These are phyloP conservation scores for Auriculariales sp. DNA, from an alignment of 768 basidiomycete species.

Conservation along the genomic window DNA sequence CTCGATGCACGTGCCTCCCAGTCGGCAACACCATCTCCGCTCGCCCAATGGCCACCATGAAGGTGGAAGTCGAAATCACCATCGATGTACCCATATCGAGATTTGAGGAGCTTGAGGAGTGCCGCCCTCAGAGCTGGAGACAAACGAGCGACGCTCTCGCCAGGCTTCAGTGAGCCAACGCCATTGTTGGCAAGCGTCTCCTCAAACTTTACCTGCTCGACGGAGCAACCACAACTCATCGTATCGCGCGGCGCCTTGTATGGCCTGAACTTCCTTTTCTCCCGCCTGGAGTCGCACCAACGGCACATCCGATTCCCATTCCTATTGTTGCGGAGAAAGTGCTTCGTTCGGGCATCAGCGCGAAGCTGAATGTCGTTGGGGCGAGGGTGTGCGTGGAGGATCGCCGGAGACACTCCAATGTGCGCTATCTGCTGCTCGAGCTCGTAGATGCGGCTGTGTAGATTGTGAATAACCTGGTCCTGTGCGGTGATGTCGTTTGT, in stretches of 20 bases:
- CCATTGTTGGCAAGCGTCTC: conserved; percentile 66
- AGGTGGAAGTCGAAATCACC: conserved; percentile 74
- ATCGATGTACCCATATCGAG: conserved; percentile 66
- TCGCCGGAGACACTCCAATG: too few relatives aligned
- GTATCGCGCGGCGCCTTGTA: conserved; percentile 64
- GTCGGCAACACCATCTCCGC: conserved; percentile 40
- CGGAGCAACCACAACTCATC: conserved; percentile 78
- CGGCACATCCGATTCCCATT: conserved; percentile 82
- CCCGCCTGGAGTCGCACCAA: conserved; percentile 81
- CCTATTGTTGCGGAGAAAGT: conserved; percentile 70
- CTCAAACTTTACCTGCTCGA: conserved; percentile 75
- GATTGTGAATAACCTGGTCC: too few relatives aligned
- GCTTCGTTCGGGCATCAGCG: conserved; percentile 54
- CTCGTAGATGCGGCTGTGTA: too few relatives aligned
- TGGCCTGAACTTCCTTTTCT: conserved; percentile 62
- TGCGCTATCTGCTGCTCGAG: too few relatives aligned
- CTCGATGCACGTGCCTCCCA: too few relatives aligned
- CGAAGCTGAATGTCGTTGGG: conserved; percentile 54
- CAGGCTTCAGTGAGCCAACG: conserved; percentile 66
- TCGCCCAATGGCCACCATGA: conserved; percentile 47
- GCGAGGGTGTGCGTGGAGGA: too few relatives aligned
- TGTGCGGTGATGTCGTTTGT: too few relatives aligned
- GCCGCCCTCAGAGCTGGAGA: conserved; percentile 76
- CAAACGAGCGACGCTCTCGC: conserved; percentile 74
- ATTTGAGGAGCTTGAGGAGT: conserved; percentile 52